Base-by-base conservation (phyloP, 78 protist genomes). In the Dictyostelium firmibasis region DNA sequence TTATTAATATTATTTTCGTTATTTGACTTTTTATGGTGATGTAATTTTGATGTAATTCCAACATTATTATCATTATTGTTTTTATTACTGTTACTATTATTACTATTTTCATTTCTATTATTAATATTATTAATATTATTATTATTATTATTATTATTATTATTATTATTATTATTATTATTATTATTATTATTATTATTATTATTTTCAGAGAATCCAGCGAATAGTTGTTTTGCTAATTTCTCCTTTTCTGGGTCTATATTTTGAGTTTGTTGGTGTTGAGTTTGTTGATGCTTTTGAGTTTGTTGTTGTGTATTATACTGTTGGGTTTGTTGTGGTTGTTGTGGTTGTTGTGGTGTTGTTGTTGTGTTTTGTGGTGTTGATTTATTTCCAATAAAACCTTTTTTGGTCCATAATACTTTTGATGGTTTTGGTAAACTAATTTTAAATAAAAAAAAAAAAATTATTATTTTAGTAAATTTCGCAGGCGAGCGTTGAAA, bases 341-440 rank as follows among this genome's bases (percentile, higher is more conserved):
- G 72, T 10, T 72, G 86, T 4, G 31, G 29, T 64, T 23, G 53
- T 43, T 64, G 47, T 69, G 86, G 5, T 57, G 67, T 20, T 9
- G n/a, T 31, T 29, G 10, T 50, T 3, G 3, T 18, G 1, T 6
- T 16, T 72, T 41, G 44, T 27, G 86, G 5, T 14, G 6, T 29
- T 23, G 27, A 3, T 82, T 67, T 84, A 67, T 67, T 67, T 9
- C 94, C 94, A 70, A 81, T 44, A 57, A 69, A 89, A 3, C 94
- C 94, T 89, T 89, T 35, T 47, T 89, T 89, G n/a, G 94, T 89
- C 94, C 94, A 89, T 29, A 77, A 75, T 35, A 89, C 84, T 41
- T 89, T 89, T 11, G 35, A 67, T 13, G 94, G 83, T 70, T 89
- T 89, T 25, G 94, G 94, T 36, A 89, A 20, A 47, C 33, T 44